Evolutionary conservation across 164 flowering plant species (phyloP), one percentile per base, ranked within the genome.

Genomic region (Amborella trichopoda): DNA sequence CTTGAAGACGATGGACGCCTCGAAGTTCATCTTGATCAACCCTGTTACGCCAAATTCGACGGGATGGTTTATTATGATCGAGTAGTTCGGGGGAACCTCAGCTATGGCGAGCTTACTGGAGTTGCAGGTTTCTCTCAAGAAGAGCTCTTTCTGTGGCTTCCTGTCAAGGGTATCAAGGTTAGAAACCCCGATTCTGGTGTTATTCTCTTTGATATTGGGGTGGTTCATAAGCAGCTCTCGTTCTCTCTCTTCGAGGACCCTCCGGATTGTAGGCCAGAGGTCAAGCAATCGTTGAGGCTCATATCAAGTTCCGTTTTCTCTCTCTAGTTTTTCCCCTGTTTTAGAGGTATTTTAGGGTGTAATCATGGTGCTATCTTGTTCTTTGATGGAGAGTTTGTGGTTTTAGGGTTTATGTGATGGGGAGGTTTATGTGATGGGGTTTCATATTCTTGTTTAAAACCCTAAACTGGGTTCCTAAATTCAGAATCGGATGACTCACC

Each of bases 61-160:
- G 66, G 53, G 25, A 54, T 58, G 33, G 49, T 72, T 20, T 67
- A 62, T 36, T 72, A 72, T 52, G 74, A 72, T 3, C 44, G 50
- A 6, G 64, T 66, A 43, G 61, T 72, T 5, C 45, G 71, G 21
- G 77, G 77, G 0, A 49, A 25, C 9, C 19, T 72, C 12, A 69
- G 67, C 33, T 63, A 53, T 38, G 77, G 74, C 3, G 74, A 55
- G 72, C 66, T 72, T 53, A 63, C 49, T 1, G 56, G 44, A 5
- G 38, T 72, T 8, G 54, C 74, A 10, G 77, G 77, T 2, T 41
- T 72, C 28, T 44, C 63, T 3, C 69, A 73, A n/a, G 71, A 66
- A 52, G 77, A 72, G 42, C 50, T 72, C 5, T 72, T 72, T 28
- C 56, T 72, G 1, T 72, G 77, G 77, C 61, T 72, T 17, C 72